Evolutionary conservation across 2,329 filamentous ascomycete species (phyloP), one percentile per base, ranked within the genome.

Genomic region (Colletotrichum sp.): DNA sequence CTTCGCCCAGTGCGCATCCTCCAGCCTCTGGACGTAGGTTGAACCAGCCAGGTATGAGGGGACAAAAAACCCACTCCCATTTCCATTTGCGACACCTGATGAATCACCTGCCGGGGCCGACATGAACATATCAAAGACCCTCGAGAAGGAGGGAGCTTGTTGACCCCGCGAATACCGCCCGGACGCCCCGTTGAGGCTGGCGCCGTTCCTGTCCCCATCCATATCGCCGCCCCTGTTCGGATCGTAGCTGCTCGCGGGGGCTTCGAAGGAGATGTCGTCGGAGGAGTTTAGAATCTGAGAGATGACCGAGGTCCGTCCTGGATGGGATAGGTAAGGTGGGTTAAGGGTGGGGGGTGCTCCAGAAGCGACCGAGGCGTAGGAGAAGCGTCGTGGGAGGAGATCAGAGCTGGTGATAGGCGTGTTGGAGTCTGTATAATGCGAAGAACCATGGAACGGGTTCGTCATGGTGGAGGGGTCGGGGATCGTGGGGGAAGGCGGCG

Each of bases 41-140:
- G 95, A 96, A 52, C 91, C 91, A 79, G 90, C 89, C 60, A 98
- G 90, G 85, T 98, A 98, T 7, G 95, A 96, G 1, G 96, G 96
- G 13, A 93, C 90, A 84, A 98, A 96, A 87, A 96, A 96, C 74
- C 84, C 80, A 74, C 88, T 81, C 2, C 82, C 80, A 11, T 79
- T 77, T 34, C 44, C 22, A 27, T 30, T 83, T 78, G 82, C 79
- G 70, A 68, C 79, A 32, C 66, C 74, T 6, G 61, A 8, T 19
- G 28, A 16, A 12, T 75, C 72, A 77, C 19, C 80, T 78, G 78
- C 81, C 59, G 55, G 78, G 78, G 61, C 72, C 77, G 36, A 84
- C 81, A 87, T 85, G 77, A 89, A 89, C 74, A 86, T 84, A 77
- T 90, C 87, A 80, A 91, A 91, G 19, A 88, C 89, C 73, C 89